Conservation (phyloP, 192 early-diverging fungal genomes). For the Rhizoclosmatium globosum region DNA sequence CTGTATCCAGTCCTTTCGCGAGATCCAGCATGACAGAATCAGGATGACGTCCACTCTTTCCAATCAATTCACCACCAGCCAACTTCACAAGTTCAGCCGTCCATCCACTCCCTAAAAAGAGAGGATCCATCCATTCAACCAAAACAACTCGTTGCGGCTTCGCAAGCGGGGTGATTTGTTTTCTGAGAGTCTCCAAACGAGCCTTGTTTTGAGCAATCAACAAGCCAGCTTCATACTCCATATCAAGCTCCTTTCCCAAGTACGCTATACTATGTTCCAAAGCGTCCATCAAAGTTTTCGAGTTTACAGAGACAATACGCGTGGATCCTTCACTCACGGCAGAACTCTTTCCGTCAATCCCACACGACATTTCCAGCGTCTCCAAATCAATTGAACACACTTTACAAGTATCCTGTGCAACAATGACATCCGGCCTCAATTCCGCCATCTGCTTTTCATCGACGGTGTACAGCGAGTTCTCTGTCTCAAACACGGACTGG, state of each 20-base stretch:
- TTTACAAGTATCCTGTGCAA: constrained; percentile 49
- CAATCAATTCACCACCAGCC: constrained; percentile 13
- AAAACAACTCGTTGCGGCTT: constrained; percentile 20
- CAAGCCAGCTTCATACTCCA: constrained; percentile 20
- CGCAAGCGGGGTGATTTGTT: background rate
- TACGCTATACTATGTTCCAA: constrained; percentile 34
- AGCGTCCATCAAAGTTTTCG: constrained; percentile 39
- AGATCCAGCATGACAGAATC: background rate
- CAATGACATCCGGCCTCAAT: constrained; percentile 40
- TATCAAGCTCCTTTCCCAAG: constrained; percentile 42
- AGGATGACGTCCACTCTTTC: constrained; percentile 6
- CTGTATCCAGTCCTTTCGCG: constrained; percentile 11
- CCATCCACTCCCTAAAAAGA: constrained; percentile 50
- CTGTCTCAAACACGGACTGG: constrained; percentile 9
- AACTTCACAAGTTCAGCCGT: constrained; percentile 45
- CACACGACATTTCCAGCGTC: constrained; percentile 32
- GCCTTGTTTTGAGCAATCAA: background rate
- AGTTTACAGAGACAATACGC: constrained; percentile 36
- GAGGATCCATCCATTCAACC: constrained; percentile 50
- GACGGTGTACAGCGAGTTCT: constrained; percentile 45
- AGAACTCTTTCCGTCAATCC: constrained; percentile 8
- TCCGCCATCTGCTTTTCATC: constrained; percentile 29
- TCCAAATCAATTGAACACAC: constrained; percentile 52
- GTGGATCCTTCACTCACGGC: background rate
- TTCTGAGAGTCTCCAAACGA: constrained; percentile 1